Conservation (phyloP, 2,329 filamentous ascomycete species). For the Fusarium multiceps region DNA sequence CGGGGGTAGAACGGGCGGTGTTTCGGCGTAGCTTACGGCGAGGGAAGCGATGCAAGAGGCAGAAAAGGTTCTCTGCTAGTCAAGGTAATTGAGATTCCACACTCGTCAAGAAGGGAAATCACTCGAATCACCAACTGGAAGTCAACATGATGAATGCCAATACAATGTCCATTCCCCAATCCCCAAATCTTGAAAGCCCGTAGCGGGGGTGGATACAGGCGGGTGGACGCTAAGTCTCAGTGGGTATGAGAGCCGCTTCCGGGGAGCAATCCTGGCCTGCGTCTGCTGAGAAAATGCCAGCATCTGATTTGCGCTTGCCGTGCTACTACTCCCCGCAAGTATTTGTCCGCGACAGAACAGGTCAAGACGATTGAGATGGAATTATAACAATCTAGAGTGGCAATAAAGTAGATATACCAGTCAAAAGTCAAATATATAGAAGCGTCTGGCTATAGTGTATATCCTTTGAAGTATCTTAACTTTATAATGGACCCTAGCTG, state of each 20-base stretch:
- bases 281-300: slow-evolving; percentile 45
- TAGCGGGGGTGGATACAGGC: slow-evolving; percentile 40
- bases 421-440: background rate
- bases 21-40: slow-evolving; percentile 46
- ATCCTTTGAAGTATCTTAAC: background rate
- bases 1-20: slow-evolving; percentile 30
- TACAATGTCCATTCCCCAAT: slow-evolving; percentile 1
- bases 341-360: slow-evolving; percentile 5
- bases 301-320: slow-evolving; percentile 43
- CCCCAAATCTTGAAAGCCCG: slow-evolving; percentile 22
- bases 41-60: slow-evolving; percentile 16
- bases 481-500: background rate
- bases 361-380: background rate
- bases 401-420: background rate
- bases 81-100: background rate
- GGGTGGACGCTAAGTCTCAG: slow-evolving; percentile 33
- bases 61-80: background rate
- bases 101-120: background rate
- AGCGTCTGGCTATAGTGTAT: too few relatives aligned
- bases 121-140: too few relatives aligned
- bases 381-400: background rate
- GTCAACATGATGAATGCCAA: too few relatives aligned
- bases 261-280: slow-evolving; percentile 31
- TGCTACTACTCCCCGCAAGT: slow-evolving; percentile 16
- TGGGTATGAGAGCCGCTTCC: slow-evolving; percentile 37